Evolutionary conservation across 192 early-diverging fungal species (phyloP).

Genomic region (Dimargaris cristalligena): DNA sequence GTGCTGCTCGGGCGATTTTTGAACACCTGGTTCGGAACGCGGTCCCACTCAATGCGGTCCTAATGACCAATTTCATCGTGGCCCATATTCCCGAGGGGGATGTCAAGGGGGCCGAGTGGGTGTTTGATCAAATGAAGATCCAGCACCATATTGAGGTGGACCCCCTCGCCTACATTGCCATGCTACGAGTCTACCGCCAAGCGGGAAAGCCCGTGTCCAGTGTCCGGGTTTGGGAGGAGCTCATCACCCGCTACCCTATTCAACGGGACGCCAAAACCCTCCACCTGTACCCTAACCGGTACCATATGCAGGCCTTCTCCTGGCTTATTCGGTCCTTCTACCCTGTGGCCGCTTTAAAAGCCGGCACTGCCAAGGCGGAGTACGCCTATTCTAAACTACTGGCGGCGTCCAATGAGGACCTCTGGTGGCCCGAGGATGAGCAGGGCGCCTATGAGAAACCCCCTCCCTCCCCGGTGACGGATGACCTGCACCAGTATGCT

Average conservation of each 20-base stretch:
- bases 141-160: neutral
- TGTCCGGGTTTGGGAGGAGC: neutral
- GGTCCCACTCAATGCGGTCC: neutral
- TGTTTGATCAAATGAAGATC: neutral
- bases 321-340: neutral
- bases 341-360: neutral
- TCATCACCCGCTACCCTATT: slow-evolving; percentile 1
- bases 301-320: slow-evolving; percentile 2
- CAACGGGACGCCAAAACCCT: neutral
- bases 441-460: neutral
- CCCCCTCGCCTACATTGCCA: slow-evolving; percentile 1
- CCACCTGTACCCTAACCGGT: neutral
- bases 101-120: slow-evolving; percentile 1
- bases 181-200: slow-evolving; percentile 3
- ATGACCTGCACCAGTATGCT: neutral
- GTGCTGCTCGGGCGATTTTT: neutral
- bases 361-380: neutral
- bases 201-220: neutral
- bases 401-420: neutral
- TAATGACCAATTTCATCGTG: slow-evolving; percentile 4
- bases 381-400: neutral
- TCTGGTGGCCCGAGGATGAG: too few species aligned
- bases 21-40: neutral
- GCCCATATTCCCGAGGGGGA: slow-evolving; percentile 2
- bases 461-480: neutral